These are phyloP conservation scores for Aegilops sharonensis DNA, from an alignment of 176 grass and related monocot genomes.

Conservation along the genomic window DNA sequence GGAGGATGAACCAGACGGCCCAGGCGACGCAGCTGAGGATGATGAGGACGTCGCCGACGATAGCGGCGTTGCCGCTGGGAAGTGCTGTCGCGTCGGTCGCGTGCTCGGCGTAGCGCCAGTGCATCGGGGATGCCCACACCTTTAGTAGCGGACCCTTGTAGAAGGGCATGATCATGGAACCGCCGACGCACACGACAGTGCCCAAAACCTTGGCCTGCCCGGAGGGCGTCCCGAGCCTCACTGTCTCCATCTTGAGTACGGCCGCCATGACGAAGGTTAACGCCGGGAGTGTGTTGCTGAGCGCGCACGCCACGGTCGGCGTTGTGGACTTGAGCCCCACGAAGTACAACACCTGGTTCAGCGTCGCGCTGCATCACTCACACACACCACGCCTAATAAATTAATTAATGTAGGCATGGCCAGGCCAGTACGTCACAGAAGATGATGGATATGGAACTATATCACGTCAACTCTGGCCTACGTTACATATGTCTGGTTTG, in stretches of 20 bases:
- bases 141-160: slow-evolving; percentile 64
- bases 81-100: slow-evolving; percentile 11
- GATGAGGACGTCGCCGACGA: slow-evolving; percentile 56
- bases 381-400: background rate
- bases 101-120: slow-evolving; percentile 71
- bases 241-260: slow-evolving; percentile 55
- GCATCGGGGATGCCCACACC: slow-evolving; percentile 54
- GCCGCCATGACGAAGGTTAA: slow-evolving; percentile 84
- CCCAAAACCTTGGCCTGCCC: slow-evolving; percentile 70
- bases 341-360: slow-evolving; percentile 84
- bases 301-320: slow-evolving; percentile 78
- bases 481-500: background rate
- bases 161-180: slow-evolving; percentile 91
- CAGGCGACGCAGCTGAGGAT: slow-evolving; percentile 72
- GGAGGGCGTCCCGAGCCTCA: slow-evolving; percentile 26
- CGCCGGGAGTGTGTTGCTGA: slow-evolving; percentile 79
- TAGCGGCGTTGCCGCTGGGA: background rate
- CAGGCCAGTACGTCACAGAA: background rate
- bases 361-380: slow-evolving; percentile 50
- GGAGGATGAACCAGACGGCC: slow-evolving; percentile 88
- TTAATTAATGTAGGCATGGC: background rate
- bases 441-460: background rate
- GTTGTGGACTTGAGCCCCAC: slow-evolving; percentile 76
- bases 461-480: background rate
- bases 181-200: slow-evolving; percentile 68